These are phyloP conservation scores for Hanseniaspora singularis DNA, from an alignment of 805 yeast genomes.

Conservation along the genomic window DNA sequence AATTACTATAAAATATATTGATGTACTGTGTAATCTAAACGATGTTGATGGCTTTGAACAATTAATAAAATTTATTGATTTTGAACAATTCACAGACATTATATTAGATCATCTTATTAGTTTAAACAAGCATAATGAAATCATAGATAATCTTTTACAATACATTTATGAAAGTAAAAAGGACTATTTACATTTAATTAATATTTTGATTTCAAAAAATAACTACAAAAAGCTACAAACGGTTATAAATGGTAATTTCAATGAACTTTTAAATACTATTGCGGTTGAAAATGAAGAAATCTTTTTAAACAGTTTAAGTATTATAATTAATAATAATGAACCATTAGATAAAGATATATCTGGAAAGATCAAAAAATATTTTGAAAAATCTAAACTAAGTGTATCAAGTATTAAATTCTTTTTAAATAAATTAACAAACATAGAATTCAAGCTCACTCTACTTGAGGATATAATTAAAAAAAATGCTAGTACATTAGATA, in stretches of 20 bases:
- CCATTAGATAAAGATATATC: not conserved
- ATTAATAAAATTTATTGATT: not conserved
- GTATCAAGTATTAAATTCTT: not conserved
- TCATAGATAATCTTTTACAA: not conserved
- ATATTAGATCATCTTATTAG: not conserved
- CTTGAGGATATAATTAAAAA: not conserved
- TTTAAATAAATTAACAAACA: not conserved
- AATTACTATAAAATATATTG: constrained; percentile 21
- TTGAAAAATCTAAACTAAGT: too few species aligned
- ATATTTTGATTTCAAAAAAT: not conserved
- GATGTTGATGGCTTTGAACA: not conserved
- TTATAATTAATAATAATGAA: not conserved
- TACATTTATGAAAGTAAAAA: not conserved
- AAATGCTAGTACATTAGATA: not conserved
- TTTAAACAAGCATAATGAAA: not conserved
- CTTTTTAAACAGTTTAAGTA: not conserved
- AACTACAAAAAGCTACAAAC: not conserved
- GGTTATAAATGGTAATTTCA: not conserved
- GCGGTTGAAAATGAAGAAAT: not conserved
- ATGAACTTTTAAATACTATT: not conserved
- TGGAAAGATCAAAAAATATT: not conserved
- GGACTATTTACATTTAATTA: not conserved
- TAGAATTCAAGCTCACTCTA: not conserved
- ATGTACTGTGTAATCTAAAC: constrained; percentile 3
- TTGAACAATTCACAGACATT: constrained; percentile 1